Conservation (phyloP, 1,284 basidiomycete species). For the Cryptococcus depauperatus region DNA sequence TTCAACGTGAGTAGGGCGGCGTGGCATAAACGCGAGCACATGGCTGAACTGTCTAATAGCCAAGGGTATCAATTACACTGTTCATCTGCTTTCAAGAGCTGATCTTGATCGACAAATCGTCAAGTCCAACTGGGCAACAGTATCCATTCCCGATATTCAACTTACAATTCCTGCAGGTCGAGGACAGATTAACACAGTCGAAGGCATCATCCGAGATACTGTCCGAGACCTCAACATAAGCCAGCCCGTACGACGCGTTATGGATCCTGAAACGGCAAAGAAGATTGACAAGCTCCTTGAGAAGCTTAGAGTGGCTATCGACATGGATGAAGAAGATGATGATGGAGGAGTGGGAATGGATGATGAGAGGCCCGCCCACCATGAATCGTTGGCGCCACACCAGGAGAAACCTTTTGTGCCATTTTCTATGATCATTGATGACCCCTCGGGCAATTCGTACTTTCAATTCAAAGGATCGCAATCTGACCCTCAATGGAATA, state of each 20-base stretch:
- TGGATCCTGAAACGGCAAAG: conserved; percentile 64
- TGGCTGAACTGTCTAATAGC: conserved; percentile 26
- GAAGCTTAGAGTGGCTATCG: conserved; percentile 61
- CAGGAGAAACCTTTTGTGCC: conserved; percentile 53
- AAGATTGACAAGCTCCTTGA: conserved; percentile 73
- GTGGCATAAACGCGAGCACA: neutral
- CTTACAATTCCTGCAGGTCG: conserved; percentile 82
- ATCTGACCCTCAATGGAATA: conserved; percentile 85
- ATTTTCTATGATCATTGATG: conserved; percentile 82
- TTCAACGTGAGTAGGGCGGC: conserved; percentile 58
- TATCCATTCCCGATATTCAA: conserved; percentile 79
- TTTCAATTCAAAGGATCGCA: conserved; percentile 73
- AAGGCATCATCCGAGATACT: conserved; percentile 82
- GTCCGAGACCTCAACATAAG: conserved; percentile 72
- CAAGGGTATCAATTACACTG: conserved; percentile 61
- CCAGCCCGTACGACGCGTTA: conserved; percentile 77
- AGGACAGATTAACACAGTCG: conserved; percentile 91
- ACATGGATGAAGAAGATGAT: conserved; percentile 56
- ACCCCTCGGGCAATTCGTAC: conserved; percentile 93
- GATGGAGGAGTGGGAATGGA: conserved; percentile 40
- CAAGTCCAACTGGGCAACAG: conserved; percentile 74
- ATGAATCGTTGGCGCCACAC: conserved; percentile 43
- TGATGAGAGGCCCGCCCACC: conserved; percentile 23
- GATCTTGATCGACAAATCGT: conserved; percentile 93
- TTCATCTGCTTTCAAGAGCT: conserved; percentile 61